phyloP scores from a whole-genome alignment of 164 flowering plant species.

The Paratinospora sagittata region DNA sequence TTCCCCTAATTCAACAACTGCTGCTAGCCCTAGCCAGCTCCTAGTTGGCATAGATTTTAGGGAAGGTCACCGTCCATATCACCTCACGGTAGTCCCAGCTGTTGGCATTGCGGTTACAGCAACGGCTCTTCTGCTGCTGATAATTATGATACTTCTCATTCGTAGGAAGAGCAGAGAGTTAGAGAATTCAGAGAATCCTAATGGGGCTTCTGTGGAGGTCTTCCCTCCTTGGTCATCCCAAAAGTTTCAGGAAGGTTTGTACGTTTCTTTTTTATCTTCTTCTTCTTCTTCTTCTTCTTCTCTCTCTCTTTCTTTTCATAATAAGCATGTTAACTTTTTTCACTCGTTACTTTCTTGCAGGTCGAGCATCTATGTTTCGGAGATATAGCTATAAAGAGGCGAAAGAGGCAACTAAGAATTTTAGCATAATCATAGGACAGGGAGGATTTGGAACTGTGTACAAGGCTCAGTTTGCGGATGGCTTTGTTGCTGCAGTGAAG shows the following conservation, averaged over 20 bases:
- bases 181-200: conserved; percentile 31
- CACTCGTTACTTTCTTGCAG: conserved; percentile 30
- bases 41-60: conserved; percentile 23
- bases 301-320: not conserved
- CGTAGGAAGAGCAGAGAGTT: conserved; percentile 69
- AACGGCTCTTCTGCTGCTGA: conserved; percentile 49
- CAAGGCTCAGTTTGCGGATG: conserved; percentile 77
- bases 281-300: not conserved
- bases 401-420: conserved; percentile 77
- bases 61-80: conserved; percentile 43
- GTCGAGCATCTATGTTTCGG: conserved; percentile 60
- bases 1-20: conserved; percentile 50
- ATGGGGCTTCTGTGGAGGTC: conserved; percentile 35
- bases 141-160: conserved; percentile 62
- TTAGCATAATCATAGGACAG: conserved; percentile 65
- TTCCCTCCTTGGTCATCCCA: conserved; percentile 38
- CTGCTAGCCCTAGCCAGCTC: conserved; percentile 54
- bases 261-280: conserved; percentile 7
- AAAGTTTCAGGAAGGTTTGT: conserved; percentile 70
- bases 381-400: conserved; percentile 81
- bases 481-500: conserved; percentile 71
- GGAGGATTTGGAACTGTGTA: conserved; percentile 96
- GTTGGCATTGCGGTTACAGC: conserved; percentile 69
- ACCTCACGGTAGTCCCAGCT: conserved; percentile 50
- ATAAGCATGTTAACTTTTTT: not conserved